Base-by-base conservation (phyloP, 179 eudicot genomes). In the Silene vulgaris region DNA sequence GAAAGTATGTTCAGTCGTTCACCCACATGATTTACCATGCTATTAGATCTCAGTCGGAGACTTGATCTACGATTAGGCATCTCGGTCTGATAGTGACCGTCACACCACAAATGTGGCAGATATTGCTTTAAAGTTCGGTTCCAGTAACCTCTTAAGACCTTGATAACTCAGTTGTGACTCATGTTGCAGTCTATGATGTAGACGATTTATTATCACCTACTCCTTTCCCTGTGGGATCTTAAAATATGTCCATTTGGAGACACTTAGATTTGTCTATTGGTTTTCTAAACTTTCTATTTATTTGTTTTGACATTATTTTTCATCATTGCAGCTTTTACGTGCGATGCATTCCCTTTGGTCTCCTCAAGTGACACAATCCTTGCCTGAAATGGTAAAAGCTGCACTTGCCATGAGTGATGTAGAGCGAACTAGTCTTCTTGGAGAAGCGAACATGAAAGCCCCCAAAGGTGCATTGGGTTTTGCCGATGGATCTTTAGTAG, bases 261-360 rank as follows among this genome's bases (percentile, higher is more conserved):
- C n/a, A 48, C n/a, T 23, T 30, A 32, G 50, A n/a, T 67, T n/a
- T 30, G 35, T 63, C 30, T 74, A 20, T 62, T 74, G 78, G 28
- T 61, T 69, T 0, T 48, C 37, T 43, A 59, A 14, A 40, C 52
- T 45, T 45, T 40, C 48, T n/a, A 56, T 56, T 16, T 12, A 40
- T 52, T 78, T 9, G 20, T 8, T 61, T 52, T 14, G 8, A 14
- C 59, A 52, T 69, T 61, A 26, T 35, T 66, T 61, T 48, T 29
- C 70, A 67, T 81, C 71, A 37, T 28, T 79, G 76, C 89, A 95
- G 99, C 90, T 95, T 75, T 91, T 95, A 66, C 99, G 99, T 75
- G 89, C 93, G 56, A 48, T 92, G 50, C 99, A 95, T 90, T 95
- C 97, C 75, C 93, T 95, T 70, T 95, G 99, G 99, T 90, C 96